Conservation (phyloP, 2,329 filamentous ascomycete species). For the Exserohilum rostratum region DNA sequence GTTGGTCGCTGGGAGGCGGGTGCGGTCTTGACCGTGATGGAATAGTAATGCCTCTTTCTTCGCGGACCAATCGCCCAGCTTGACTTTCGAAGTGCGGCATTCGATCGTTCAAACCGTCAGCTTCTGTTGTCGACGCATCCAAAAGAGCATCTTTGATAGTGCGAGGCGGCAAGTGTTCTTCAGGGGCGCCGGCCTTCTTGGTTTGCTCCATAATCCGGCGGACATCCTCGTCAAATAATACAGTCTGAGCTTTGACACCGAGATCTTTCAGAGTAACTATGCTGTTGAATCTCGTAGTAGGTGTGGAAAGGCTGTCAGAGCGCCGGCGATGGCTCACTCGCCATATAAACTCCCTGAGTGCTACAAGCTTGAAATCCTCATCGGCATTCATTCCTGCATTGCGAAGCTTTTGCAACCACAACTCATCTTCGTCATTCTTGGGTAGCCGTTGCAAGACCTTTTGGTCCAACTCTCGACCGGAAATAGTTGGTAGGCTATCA, state of each 20-base stretch:
- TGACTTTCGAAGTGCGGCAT: slow-evolving; percentile 50
- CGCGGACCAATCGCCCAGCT: slow-evolving; percentile 41
- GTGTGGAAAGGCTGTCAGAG: slow-evolving; percentile 55
- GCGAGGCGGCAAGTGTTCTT: slow-evolving; percentile 58
- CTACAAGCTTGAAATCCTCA: slow-evolving; percentile 88
- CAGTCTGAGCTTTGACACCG: slow-evolving; percentile 81
- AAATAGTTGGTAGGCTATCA: slow-evolving; percentile 59
- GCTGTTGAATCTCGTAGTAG: slow-evolving; percentile 63
- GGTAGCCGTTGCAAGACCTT: slow-evolving; percentile 67
- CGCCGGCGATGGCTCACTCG: slow-evolving; percentile 75
- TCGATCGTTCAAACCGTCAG: slow-evolving; percentile 64
- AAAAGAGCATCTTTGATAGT: slow-evolving; percentile 90
- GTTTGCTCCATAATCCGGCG: slow-evolving; percentile 54
- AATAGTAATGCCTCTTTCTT: slow-evolving; percentile 33
- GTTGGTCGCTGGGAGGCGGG: slow-evolving; percentile 21
- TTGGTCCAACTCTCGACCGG: slow-evolving; percentile 62
- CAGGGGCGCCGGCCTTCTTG: slow-evolving; percentile 38
- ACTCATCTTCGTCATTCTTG: slow-evolving; percentile 90
- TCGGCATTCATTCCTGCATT: slow-evolving; percentile 82
- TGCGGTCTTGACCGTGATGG: slow-evolving; percentile 29
- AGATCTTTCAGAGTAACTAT: slow-evolving; percentile 78
- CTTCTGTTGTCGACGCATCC: slow-evolving; percentile 88
- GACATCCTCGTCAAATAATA: slow-evolving; percentile 83
- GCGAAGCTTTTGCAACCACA: slow-evolving; percentile 84
- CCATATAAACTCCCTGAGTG: slow-evolving; percentile 90